These are phyloP conservation scores for Huiozyma sinensis DNA, from an alignment of 805 yeast genomes.

Conservation along the genomic window DNA sequence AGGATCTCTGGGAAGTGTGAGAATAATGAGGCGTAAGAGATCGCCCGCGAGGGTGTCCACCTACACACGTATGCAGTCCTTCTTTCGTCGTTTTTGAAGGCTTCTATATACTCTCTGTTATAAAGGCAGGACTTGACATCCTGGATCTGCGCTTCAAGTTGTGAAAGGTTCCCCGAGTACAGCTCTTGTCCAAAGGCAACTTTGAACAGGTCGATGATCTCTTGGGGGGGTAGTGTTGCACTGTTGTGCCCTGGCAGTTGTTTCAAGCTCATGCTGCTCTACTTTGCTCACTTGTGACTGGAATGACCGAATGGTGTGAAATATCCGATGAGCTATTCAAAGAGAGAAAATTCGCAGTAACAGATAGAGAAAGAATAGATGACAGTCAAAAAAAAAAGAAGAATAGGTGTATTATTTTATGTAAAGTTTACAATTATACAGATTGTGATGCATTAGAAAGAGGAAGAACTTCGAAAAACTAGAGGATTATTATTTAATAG, in stretches of 20 bases:
- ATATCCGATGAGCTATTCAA: not conserved
- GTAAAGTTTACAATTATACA: no score
- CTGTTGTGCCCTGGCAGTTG: slow-evolving; percentile 18
- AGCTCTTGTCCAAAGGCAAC: slow-evolving; percentile 19
- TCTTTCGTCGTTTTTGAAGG: slow-evolving; percentile 53
- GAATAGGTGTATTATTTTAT: not conserved
- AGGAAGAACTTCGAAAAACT: not conserved
- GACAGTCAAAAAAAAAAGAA: not conserved
- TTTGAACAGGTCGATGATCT: slow-evolving; percentile 23
- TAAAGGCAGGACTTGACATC: slow-evolving; percentile 57
- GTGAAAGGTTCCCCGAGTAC: slow-evolving; percentile 9
- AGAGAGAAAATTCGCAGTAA: not conserved
- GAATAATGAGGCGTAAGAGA: slow-evolving; percentile 62
- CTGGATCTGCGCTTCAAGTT: slow-evolving; percentile 37
- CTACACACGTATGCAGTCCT: slow-evolving; percentile 70
- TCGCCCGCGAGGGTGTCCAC: slow-evolving; percentile 79
- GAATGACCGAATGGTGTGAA: no score
- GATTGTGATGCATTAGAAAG: no score
- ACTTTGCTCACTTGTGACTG: not conserved
- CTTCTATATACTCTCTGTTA: slow-evolving; percentile 58
- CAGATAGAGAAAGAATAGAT: not conserved
- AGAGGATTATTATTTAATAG: not conserved
- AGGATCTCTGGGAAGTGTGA: slow-evolving; percentile 32
- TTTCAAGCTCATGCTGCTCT: not conserved
- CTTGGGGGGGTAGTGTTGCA: slow-evolving; percentile 22